Evolutionary conservation across 345 rosid species (phyloP), one percentile per base, ranked within the genome.

Genomic region (Hibiscus tridactylites): DNA sequence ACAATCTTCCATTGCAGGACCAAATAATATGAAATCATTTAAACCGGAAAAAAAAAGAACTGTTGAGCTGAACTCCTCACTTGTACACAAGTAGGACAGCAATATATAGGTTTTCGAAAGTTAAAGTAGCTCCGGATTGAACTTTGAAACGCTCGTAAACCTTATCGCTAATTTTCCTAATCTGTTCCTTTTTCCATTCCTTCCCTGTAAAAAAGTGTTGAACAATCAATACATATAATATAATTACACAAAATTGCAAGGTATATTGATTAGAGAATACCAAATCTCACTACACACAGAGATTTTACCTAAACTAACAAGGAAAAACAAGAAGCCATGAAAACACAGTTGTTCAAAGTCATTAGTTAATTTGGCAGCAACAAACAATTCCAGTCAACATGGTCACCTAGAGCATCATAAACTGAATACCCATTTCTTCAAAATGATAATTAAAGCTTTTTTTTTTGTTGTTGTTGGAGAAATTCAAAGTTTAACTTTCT

Each of bases 1-100:
- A 71, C 5, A 3, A 71, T 37, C 54, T 68, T 1, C 12, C 65
- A 5, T 13, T 39, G 10, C 50, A 44, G 16, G 35, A 42, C 21
- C 15, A 57, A 35, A 21, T 15, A 21, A 21, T 21, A 57, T 57
- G 33, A 37, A n/a, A 71, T 53, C 15, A 52, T 62, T 52, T 26
- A 24, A 39, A 28, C n/a, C 1, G 26, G 16, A 50, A 24, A 61
- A 21, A 21, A 21, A 7, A 33, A 33, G 6, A 54, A 52, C 21
- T 52, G 12, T 19, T 49, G 28, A 56, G 61, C 8, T 59, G 9
- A 73, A 62, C 8, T 24, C 61, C 79, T 81, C 70, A 93, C 98
- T 93, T 93, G 88, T 88, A 93, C 37, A 93, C 89, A 21, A 91
- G 92, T 3, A 93, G 81, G 58, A 93, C 88, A 5, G 90, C 96